Evolutionary conservation across 2,329 filamentous ascomycete species (phyloP).

Genomic region (Cryphonectria parasitica): DNA sequence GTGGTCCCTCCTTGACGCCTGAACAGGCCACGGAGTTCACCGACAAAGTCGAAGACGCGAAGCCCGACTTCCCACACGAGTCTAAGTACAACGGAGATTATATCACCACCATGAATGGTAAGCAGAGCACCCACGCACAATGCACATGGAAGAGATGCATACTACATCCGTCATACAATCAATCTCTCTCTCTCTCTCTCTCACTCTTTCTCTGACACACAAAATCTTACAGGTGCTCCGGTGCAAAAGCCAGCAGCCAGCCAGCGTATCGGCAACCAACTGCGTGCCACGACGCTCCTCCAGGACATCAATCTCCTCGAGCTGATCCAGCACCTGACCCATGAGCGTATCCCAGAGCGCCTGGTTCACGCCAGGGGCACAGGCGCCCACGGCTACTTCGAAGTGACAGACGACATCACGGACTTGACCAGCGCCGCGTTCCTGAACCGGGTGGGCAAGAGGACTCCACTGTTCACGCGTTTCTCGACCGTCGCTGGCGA

Average conservation of each 20-base stretch:
- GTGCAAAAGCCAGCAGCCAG: conserved; percentile 16
- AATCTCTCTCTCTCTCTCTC: not conserved
- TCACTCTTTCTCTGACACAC: not conserved
- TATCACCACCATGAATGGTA: conserved; percentile 16
- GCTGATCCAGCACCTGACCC: conserved; percentile 19
- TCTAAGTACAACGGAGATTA: conserved; percentile 4
- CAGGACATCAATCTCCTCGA: conserved; percentile 21
- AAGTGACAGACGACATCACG: conserved; percentile 62
- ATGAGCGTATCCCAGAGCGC: conserved; percentile 23
- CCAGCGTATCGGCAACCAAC: conserved; percentile 18
- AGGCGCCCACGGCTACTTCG: conserved; percentile 60
- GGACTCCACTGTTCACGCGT: conserved; percentile 47
- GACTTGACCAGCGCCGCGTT: conserved; percentile 60
- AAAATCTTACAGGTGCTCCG: conserved; percentile 5
- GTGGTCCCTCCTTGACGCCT: not conserved
- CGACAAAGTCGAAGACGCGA: conserved; percentile 3
- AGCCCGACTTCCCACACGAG: conserved; percentile 1
- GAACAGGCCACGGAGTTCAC: not conserved
- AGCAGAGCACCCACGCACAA: not conserved
- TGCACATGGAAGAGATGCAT: not conserved
- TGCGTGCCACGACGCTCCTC: conserved; percentile 9
- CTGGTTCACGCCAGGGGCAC: conserved; percentile 55
- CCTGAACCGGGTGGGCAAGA: conserved; percentile 56
- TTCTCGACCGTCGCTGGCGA: conserved; percentile 23
- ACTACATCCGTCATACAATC: not conserved